phyloP scores from a whole-genome alignment of 495 filamentous ascomycete species.

The Penicilliopsis zonata region DNA sequence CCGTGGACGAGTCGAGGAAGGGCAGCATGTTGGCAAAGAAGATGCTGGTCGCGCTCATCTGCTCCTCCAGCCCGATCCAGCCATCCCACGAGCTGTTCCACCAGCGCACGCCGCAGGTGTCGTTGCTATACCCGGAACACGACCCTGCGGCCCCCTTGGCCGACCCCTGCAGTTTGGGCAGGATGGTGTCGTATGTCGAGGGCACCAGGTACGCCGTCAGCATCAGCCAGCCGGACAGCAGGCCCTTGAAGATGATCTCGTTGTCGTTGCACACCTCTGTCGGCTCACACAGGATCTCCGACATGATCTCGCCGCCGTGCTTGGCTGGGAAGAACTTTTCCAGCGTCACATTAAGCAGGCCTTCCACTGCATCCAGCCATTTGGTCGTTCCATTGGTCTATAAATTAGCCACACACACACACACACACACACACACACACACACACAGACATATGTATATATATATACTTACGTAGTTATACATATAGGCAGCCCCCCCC shows the following conservation, averaged over 20 bases:
- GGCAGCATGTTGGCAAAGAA: no score
- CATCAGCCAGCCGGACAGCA: slow-evolving; percentile 64
- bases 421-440: background rate
- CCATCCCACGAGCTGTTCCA: slow-evolving; percentile 34
- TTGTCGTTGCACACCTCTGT: slow-evolving; percentile 48
- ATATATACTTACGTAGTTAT: slow-evolving; percentile 53
- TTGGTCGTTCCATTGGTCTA: slow-evolving; percentile 43
- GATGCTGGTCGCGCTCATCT: slow-evolving; percentile 54
- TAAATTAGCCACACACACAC: background rate
- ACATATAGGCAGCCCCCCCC: slow-evolving; percentile 60
- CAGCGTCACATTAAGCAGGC: slow-evolving; percentile 41
- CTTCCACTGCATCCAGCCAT: slow-evolving; percentile 44
- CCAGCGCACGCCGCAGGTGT: slow-evolving; percentile 57
- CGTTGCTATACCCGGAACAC: slow-evolving; percentile 47
- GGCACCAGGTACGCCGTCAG: slow-evolving; percentile 52
- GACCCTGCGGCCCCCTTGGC: slow-evolving; percentile 52
- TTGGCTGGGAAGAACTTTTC: slow-evolving; percentile 41
- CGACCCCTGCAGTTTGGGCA: slow-evolving; percentile 47
- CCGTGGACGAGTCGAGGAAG: slow-evolving; percentile 29
- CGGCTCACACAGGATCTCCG: slow-evolving; percentile 45
- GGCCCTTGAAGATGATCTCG: slow-evolving; percentile 71
- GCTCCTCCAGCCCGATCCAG: slow-evolving; percentile 45
- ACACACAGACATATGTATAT: no score
- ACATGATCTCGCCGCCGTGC: slow-evolving; percentile 37
- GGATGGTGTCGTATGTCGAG: slow-evolving; percentile 42